Base-by-base conservation (phyloP, 768 basidiomycete genomes). In the Lentinula boryana region DNA sequence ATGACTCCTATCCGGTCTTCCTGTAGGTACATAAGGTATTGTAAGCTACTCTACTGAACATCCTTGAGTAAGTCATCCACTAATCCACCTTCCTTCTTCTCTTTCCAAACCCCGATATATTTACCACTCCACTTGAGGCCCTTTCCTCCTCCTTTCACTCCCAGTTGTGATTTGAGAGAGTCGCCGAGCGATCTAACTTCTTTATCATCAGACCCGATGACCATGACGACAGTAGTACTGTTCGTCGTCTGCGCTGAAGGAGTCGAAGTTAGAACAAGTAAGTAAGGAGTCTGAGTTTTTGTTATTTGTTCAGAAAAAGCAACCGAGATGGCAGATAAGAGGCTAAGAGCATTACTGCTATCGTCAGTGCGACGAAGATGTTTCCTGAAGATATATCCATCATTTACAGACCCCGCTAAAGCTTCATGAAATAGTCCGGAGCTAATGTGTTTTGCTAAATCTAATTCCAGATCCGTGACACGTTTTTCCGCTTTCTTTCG, bases 41-140 rank as follows among this genome's bases (percentile, higher is more conserved):
- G 27, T 27, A 27, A 27, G 3, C 6, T 56, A 27, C 12, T 33
- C 57, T 51, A 52, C 4, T 52, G 7, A 16, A 60, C 4, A 27
- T 8, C 64, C n/a, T 60, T 63, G 21, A 84, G 69, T 13, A 82
- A 62, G 16, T 76, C 75, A 5, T 76, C 71, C 3, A 84, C 72
- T 1, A 65, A 50, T 8, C 62, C 66, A 27, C 72, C 72, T 63
- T 86, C 84, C 62, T 76, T 77, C 4, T 63, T 71, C 16, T 74
- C 76, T 65, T 79, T 81, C 87, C 87, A 89, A 13, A 84, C 79
- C 0, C 89, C 89, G 6, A 70, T 77, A 59, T 78, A 80, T 69
- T 91, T 88, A 9, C 91, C 90, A 63, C 89, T 91, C 87, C 90
- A 92, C 65, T 80, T 82, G 16, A 74, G 64, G 1, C 88, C 90